These are phyloP conservation scores for Gentiana dahurica DNA, from an alignment of 257 asterid species.

Conservation along the genomic window DNA sequence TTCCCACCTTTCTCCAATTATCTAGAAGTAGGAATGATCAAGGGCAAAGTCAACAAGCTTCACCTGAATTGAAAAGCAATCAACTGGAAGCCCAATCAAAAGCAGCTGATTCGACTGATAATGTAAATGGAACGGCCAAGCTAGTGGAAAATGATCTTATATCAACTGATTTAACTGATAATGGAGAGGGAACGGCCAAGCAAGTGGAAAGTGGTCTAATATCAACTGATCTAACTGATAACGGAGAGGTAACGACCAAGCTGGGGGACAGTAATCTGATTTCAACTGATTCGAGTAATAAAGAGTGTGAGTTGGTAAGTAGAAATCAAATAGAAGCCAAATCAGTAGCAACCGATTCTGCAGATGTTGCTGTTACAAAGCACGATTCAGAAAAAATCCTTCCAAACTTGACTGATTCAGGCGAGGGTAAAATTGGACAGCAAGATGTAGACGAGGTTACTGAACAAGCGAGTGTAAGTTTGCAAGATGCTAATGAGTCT, in stretches of 20 bases:
- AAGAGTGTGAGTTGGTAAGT: no score
- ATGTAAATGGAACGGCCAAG: not conserved
- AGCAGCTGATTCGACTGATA: slow-evolving; percentile 21
- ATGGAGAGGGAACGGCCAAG: slow-evolving; percentile 7
- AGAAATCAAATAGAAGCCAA: no score
- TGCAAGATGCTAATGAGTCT: slow-evolving; percentile 23
- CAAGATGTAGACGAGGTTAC: slow-evolving; percentile 8
- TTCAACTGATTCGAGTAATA: no score
- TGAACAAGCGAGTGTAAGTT: slow-evolving; percentile 24
- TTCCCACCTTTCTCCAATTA: slow-evolving; percentile 76
- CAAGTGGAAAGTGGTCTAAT: slow-evolving; percentile 19
- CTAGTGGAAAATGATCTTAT: no score
- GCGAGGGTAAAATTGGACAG: not conserved
- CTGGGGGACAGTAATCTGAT: no score
- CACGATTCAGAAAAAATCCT: no score
- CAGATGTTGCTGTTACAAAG: no score
- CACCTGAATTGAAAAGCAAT: slow-evolving; percentile 35
- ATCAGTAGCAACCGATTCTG: no score
- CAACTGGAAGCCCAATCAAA: slow-evolving; percentile 19
- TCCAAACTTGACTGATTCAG: no score
- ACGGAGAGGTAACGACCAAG: not conserved
- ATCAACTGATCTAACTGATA: slow-evolving; percentile 21
- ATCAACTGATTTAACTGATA: slow-evolving; percentile 13
- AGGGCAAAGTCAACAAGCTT: slow-evolving; percentile 28
- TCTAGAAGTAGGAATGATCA: slow-evolving; percentile 47